Evolutionary conservation across 805 yeast genomes (phyloP).

Genomic region (Candida xiaguanensis): DNA sequence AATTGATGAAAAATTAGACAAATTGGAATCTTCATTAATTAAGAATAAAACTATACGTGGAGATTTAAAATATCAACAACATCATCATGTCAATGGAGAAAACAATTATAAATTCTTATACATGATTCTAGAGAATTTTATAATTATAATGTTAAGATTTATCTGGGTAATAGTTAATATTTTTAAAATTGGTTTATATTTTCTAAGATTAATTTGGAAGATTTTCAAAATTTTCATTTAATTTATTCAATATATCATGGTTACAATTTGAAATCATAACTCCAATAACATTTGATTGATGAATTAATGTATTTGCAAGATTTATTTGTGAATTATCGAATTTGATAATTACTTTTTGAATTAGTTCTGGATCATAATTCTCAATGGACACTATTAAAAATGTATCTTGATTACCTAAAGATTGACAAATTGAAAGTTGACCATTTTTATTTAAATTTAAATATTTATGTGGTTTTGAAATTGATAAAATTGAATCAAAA

Average conservation of each 20-base stretch:
- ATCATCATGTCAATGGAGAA: constrained; percentile 19
- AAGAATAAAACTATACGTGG: constrained; percentile 14
- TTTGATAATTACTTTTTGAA: constrained; percentile 8
- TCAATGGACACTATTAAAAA: constrained; percentile 37
- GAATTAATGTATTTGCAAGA: not conserved
- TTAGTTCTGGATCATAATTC: not conserved
- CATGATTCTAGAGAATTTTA: constrained; percentile 46
- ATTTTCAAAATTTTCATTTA: constrained; percentile 11
- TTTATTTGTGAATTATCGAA: not conserved
- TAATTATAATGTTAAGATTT: constrained; percentile 48
- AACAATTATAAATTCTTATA: constrained; percentile 39
- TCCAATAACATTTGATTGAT: constrained; percentile 24
- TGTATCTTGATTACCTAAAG: constrained; percentile 49
- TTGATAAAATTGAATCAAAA: constrained; percentile 44
- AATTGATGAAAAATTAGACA: constrained; percentile 46
- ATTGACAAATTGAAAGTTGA: constrained; percentile 46
- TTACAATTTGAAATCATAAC: constrained; percentile 27
- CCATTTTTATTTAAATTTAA: constrained; percentile 47
- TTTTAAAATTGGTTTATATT: constrained; percentile 31
- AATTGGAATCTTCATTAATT: constrained; percentile 33
- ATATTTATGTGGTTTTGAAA: constrained; percentile 44
- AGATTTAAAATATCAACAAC: constrained; percentile 10
- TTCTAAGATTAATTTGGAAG: constrained; percentile 20
- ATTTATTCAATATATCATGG: constrained; percentile 2
- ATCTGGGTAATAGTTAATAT: constrained; percentile 57